Percentiles rank a stretch among this genome's conserved stretches.
phyloP scores from a whole-genome alignment of 345 rosid species.

The Stellera chamaejasme region DNA sequence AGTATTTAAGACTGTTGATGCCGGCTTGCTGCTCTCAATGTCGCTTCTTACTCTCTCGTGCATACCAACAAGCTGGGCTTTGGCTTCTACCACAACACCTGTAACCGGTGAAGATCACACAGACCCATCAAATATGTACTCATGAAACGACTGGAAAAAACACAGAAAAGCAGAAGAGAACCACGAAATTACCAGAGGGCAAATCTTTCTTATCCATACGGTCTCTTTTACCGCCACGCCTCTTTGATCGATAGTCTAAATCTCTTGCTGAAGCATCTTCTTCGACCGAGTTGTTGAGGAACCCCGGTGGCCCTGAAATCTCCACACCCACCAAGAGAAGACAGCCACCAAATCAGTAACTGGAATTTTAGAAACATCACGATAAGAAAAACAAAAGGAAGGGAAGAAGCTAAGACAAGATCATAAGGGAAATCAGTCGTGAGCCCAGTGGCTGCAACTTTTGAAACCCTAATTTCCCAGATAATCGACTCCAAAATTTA shows the following conservation, averaged over 20 bases:
- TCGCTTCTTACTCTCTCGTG: slow-evolving; percentile 88
- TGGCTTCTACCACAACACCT: slow-evolving; percentile 81
- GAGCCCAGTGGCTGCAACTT: neutral
- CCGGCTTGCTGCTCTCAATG: slow-evolving; percentile 49
- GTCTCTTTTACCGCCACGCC: slow-evolving; percentile 38
- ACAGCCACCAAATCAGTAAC: slow-evolving; percentile 5
- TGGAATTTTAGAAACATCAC: slow-evolving; percentile 1
- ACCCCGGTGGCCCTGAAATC: slow-evolving; percentile 86
- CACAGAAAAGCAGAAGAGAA: neutral
- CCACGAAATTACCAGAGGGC: slow-evolving; percentile 43
- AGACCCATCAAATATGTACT: neutral
- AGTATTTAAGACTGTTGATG: slow-evolving; percentile 24
- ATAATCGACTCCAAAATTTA: too few relatives aligned
- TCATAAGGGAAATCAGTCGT: neutral
- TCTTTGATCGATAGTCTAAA: slow-evolving; percentile 28
- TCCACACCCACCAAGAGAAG: slow-evolving; percentile 26
- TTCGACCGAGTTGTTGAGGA: slow-evolving; percentile 63
- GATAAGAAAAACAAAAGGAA: neutral
- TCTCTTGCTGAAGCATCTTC: slow-evolving; percentile 35
- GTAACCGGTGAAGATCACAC: slow-evolving; percentile 5
- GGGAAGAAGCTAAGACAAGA: neutral
- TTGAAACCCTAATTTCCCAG: too few relatives aligned
- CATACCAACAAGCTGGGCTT: slow-evolving; percentile 78
- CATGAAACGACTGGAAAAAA: neutral
- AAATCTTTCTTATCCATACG: slow-evolving; percentile 54